Base-by-base conservation (phyloP, 106 monocot genomes). In the Xerophyta viscosa region DNA sequence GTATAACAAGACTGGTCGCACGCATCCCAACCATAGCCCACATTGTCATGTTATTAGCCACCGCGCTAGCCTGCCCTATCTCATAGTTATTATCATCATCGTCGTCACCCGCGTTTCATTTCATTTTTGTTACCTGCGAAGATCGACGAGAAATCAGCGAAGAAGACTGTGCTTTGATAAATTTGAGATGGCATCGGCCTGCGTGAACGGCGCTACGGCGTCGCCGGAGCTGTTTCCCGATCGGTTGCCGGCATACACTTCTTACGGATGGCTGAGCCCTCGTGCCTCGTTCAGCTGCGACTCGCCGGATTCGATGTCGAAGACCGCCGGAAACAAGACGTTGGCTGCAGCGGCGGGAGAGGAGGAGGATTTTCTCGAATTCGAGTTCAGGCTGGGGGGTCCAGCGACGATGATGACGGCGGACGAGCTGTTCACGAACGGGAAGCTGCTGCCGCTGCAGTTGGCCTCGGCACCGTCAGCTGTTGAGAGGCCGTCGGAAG, bases 361-460 rank as follows among this genome's bases (percentile, higher is more conserved):
- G 4, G 45, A 12, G 23, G 64, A 48, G 54, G 70, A 69, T 17
- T 58, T 66, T 48, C 56, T 67, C 17, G 87, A 83, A 37, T 88
- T 94, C 54, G 93, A 84, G 81, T 88, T 88, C 75, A 76, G 56
- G 12, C 64, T 84, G n/a, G 70, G 78, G 11, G 78, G 76, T 39
- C 68, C 88, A 11, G 75, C 61, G 20, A 41, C 56, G 18, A 80
- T 80, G 83, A 73, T 80, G 49, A 67, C 79, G 2, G 92, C 92
- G 9, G 92, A 98, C 48, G 68, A 98, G 79, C 78, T 98, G 33
- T 89, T 98, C 66, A 72, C 79, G 42, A 71, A 75, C n/a, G 96
- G 96, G 11, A 89, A 82, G 79, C 77, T 98, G 12, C 66, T 98
- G 3, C 81, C 96, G 8, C 79, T 98, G 12, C 82, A 72, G 12